Evolutionary conservation across 257 asterid genomes (phyloP).

Genomic region (Eustoma russellianum): DNA sequence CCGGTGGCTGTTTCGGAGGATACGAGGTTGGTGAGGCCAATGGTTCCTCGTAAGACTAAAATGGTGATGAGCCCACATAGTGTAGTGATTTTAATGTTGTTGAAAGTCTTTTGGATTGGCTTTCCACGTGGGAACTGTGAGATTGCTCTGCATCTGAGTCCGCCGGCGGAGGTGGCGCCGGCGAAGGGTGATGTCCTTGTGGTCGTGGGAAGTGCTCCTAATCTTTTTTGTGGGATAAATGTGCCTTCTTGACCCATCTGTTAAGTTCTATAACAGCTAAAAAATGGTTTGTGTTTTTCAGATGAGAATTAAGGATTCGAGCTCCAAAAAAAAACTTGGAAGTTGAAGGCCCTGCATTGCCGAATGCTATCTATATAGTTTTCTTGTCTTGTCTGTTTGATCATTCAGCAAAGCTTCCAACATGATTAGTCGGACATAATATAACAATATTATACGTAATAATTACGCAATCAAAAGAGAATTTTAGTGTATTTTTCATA

Average conservation of each 20-base stretch:
- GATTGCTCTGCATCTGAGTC: slow-evolving; percentile 30
- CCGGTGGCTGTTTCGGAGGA: slow-evolving; percentile 58
- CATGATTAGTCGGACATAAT: too few relatives aligned
- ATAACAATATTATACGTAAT: too few relatives aligned
- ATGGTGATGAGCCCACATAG: slow-evolving; percentile 82
- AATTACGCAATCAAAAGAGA: too few relatives aligned
- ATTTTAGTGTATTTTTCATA: too few relatives aligned
- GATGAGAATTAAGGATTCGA: too few relatives aligned
- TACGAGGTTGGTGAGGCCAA: slow-evolving; percentile 59
- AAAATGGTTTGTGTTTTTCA: background rate
- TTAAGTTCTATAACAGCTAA: background rate
- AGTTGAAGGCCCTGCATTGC: too few relatives aligned
- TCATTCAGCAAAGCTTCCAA: too few relatives aligned
- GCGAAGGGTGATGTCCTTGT: background rate
- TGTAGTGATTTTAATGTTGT: slow-evolving; percentile 65
- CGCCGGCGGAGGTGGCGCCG: slow-evolving; percentile 23
- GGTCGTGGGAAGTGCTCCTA: slow-evolving; percentile 39
- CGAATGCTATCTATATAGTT: too few relatives aligned
- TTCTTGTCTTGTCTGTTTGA: too few relatives aligned
- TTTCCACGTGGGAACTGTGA: slow-evolving; percentile 48
- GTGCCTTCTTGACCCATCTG: slow-evolving; percentile 54
- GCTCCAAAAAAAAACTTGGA: too few relatives aligned
- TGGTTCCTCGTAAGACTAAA: slow-evolving; percentile 81
- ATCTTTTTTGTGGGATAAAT: slow-evolving; percentile 60
- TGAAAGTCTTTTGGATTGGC: slow-evolving; percentile 70